Percentiles rank a stretch among this genome's conserved stretches.
These are phyloP conservation scores for Yamadazyma endophytica DNA, from an alignment of 805 yeast genomes.

Conservation along the genomic window DNA sequence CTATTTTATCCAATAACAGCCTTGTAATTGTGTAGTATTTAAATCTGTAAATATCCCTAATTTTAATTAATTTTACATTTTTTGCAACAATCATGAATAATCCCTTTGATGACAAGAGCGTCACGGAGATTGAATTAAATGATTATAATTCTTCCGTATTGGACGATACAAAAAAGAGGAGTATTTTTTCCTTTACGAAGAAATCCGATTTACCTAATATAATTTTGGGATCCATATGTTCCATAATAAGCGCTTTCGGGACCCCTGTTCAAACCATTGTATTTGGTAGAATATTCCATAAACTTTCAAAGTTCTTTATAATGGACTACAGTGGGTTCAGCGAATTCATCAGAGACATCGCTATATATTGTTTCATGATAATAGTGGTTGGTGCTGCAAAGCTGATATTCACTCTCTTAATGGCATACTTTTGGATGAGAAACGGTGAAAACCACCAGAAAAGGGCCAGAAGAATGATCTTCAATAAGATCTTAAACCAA, in stretches of 20 bases:
- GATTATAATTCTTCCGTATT: too few relatives aligned
- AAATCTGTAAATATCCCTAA: too few relatives aligned
- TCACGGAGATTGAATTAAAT: constrained; percentile 2
- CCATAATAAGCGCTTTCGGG: constrained; percentile 49
- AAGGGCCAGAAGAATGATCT: constrained; percentile 48
- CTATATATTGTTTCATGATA: constrained; percentile 26
- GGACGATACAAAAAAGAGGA: constrained; percentile 5
- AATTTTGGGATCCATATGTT: constrained; percentile 27
- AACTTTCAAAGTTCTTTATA: constrained; percentile 20
- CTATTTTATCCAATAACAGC: too few relatives aligned
- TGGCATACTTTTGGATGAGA: constrained; percentile 58
- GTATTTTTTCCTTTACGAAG: constrained; percentile 14
- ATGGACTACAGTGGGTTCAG: constrained; percentile 24
- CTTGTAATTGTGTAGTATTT: too few relatives aligned
- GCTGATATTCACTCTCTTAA: constrained; percentile 43
- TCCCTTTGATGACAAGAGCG: constrained; percentile 3
- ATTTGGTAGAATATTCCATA: constrained; percentile 58
- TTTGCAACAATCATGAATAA: too few relatives aligned
- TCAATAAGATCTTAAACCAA: constrained; percentile 41
- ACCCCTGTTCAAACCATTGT: constrained; percentile 62
- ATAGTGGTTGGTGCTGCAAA: constrained; percentile 29
- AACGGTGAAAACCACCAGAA: constrained; percentile 70
- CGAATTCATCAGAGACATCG: constrained; percentile 21
- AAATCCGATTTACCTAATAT: constrained; percentile 13
- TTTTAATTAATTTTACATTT: too few relatives aligned